phyloP scores from a whole-genome alignment of 106 monocot genomes.

The Hemerocallis citrina region DNA sequence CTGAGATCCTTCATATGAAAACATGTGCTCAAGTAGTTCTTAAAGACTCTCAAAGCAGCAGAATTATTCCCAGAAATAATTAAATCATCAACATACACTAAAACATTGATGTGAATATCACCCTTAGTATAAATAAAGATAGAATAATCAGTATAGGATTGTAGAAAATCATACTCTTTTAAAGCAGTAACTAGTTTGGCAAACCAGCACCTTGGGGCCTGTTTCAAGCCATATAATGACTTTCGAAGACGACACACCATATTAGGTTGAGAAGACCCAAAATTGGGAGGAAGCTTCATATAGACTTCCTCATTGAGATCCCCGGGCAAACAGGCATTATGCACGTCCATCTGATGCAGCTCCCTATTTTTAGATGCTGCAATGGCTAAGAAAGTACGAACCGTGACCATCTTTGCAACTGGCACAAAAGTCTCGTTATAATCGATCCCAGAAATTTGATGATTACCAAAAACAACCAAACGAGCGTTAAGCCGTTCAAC shows the following conservation, averaged over 20 bases:
- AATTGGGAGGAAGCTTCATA: too few relatives aligned
- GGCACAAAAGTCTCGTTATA: neutral
- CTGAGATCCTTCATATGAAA: slow-evolving; percentile 20
- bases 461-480: neutral
- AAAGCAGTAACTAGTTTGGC: neutral
- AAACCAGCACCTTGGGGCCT: slow-evolving; percentile 21
- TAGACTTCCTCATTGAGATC: slow-evolving; percentile 7
- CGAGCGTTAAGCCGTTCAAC: neutral
- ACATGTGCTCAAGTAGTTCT: neutral
- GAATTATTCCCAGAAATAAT: slow-evolving; percentile 3
- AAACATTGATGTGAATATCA: neutral
- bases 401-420: neutral
- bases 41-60: neutral
- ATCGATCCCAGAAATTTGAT: neutral
- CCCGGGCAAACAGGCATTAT: neutral
- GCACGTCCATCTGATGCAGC: neutral
- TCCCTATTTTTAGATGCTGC: neutral
- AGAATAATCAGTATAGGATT: slow-evolving; percentile 6
- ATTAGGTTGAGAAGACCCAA: neutral
- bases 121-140: neutral
- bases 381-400: neutral
- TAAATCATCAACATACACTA: slow-evolving; percentile 22
- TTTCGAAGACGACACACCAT: neutral
- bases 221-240: slow-evolving; percentile 12
- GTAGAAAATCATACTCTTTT: neutral